These are phyloP conservation scores for Laguncularia racemosa DNA, from an alignment of 345 rosid species.

Conservation along the genomic window DNA sequence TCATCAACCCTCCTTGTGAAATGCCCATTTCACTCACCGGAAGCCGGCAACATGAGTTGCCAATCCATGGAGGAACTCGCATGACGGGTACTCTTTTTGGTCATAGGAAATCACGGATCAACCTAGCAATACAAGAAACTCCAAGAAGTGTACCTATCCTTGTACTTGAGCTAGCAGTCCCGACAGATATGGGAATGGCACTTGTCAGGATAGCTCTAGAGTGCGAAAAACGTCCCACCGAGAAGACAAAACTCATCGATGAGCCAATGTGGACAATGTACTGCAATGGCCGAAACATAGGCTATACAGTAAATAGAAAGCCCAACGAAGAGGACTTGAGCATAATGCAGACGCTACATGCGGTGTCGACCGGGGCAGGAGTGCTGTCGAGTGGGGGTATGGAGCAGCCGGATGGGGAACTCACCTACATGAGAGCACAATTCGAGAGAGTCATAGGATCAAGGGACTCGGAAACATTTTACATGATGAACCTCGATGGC, in stretches of 20 bases:
- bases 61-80: slow-evolving; percentile 74
- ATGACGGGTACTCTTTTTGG: slow-evolving; percentile 78
- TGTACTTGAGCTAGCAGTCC: slow-evolving; percentile 57
- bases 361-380: slow-evolving; percentile 77
- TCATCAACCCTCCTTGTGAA: slow-evolving; percentile 49
- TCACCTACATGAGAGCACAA: slow-evolving; percentile 71
- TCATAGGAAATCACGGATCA: slow-evolving; percentile 53
- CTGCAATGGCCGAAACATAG: slow-evolving; percentile 62
- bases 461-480: slow-evolving; percentile 79
- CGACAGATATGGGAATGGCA: slow-evolving; percentile 70
- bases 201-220: slow-evolving; percentile 72
- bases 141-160: slow-evolving; percentile 57
- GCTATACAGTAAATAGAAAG: slow-evolving; percentile 73
- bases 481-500: slow-evolving; percentile 78
- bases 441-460: slow-evolving; percentile 79
- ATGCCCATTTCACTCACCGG: slow-evolving; percentile 42
- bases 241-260: slow-evolving; percentile 50
- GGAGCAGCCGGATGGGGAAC: slow-evolving; percentile 50
- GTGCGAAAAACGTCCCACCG: slow-evolving; percentile 56
- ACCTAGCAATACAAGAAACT: slow-evolving; percentile 66
- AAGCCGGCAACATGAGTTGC: slow-evolving; percentile 34
- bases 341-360: slow-evolving; percentile 70
- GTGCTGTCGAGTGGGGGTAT: slow-evolving; percentile 42
- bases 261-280: slow-evolving; percentile 79
- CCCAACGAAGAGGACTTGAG: slow-evolving; percentile 66